phyloP scores from a whole-genome alignment of 495 filamentous ascomycete species.

The Amphirosellinia nigrospora region DNA sequence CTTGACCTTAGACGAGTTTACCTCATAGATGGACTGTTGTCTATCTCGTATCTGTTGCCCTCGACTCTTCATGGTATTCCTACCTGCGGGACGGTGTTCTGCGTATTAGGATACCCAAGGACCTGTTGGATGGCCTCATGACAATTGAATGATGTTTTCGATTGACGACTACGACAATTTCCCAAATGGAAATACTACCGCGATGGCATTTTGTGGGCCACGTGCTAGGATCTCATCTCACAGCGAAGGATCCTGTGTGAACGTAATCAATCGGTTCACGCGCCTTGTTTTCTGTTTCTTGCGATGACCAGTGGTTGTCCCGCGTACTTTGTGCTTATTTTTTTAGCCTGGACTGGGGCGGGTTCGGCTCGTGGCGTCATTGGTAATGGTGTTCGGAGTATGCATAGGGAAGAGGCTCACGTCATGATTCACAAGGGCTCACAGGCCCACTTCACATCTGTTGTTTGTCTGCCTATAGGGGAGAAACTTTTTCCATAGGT shows the following conservation, averaged over 20 bases:
- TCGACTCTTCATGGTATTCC: slow-evolving; percentile 31
- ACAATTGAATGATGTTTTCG: slow-evolving; percentile 36
- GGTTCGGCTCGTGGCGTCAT: slow-evolving; percentile 26
- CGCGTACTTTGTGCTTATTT: slow-evolving; percentile 18
- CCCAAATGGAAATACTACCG: slow-evolving; percentile 8
- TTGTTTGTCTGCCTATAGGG: slow-evolving; percentile 8
- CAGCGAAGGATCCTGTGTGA: background rate
- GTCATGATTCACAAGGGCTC: slow-evolving; percentile 25
- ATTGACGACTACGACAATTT: slow-evolving; percentile 31
- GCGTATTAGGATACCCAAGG: slow-evolving; percentile 36
- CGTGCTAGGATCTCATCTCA: background rate
- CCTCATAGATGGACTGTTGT: slow-evolving; percentile 25
- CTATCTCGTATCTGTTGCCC: slow-evolving; percentile 9
- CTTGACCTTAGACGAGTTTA: slow-evolving; percentile 50
- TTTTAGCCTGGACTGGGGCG: slow-evolving; percentile 15
- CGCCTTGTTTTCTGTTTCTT: slow-evolving; percentile 14
- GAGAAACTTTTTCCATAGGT: slow-evolving; percentile 7
- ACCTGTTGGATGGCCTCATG: slow-evolving; percentile 42
- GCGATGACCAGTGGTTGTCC: slow-evolving; percentile 16
- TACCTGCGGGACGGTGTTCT: slow-evolving; percentile 30
- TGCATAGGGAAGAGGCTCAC: slow-evolving; percentile 24
- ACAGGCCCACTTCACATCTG: background rate
- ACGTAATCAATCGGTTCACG: slow-evolving; percentile 8
- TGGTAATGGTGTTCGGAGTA: slow-evolving; percentile 27
- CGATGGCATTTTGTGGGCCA: background rate